Evolutionary conservation across 2,329 filamentous ascomycete species (phyloP), one percentile per base, ranked within the genome.

Genomic region (Endoconidiophora laricicola): DNA sequence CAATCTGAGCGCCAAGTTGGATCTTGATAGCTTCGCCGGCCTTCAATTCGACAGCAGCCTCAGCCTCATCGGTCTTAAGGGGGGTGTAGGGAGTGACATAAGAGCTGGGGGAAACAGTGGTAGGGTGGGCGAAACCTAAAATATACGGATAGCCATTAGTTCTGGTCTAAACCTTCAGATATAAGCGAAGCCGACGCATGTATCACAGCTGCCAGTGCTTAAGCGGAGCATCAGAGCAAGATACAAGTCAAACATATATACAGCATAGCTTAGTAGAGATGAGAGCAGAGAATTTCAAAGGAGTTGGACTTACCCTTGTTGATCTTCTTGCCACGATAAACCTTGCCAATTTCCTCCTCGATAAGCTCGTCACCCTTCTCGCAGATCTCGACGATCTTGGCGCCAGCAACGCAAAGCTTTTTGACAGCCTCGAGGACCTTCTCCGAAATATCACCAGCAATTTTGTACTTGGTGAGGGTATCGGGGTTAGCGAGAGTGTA

Each of bases 381-480:
- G 72, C 91, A 98, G 67, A 98, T 78, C 60, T 86, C 81, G 60
- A 96, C 76, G 61, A 96, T 86, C 75, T 94, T 95, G 67, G 82
- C 84, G 59, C 86, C 90, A 56, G 90, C 83, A 54, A 84, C 74
- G 64, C 86, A 78, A 56, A 81, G 71, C 65, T 76, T 72, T 54
- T 75, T 71, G 57, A 98, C 90, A 59, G 83, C 82, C 60, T 87
- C 86, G 58, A 98, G 79, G 59, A 94, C 90, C 72, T 90, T 94
- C 67, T 95, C 86, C 47, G 90, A 91, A 69, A 98, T 96, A 65
- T 84, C 76, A 56, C 85, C 90, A 52, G 91, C 91, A 57, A 84
- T 88, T 81, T 94, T 96, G 78, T 96, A 96, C 76, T 96, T 98
- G 70, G 91, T 96, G 60, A 98, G 77, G 61, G 87, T 95, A 66